Evolutionary conservation across 371 early-diverging fungal genomes (phyloP).

Genomic region (Encephalitozoon intestinalis): DNA sequence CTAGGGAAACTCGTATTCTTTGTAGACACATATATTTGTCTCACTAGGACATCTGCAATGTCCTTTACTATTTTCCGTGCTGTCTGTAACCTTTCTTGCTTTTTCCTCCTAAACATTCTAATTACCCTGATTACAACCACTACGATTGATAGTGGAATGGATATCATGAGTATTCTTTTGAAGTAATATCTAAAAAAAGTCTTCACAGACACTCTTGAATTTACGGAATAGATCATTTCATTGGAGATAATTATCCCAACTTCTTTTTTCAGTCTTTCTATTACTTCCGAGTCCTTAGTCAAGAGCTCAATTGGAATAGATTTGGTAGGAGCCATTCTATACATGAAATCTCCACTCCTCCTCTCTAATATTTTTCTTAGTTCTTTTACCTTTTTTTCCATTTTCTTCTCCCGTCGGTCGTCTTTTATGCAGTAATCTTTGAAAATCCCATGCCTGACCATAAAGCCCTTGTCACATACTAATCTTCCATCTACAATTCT

Average conservation of each 20-base stretch:
- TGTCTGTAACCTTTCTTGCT: not conserved
- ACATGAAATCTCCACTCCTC: constrained; percentile 34
- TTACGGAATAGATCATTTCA: constrained; percentile 9
- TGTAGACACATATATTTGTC: constrained; percentile 40
- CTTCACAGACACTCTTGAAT: constrained; percentile 4
- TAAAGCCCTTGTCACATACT: constrained; percentile 40
- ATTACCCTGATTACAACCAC: constrained; percentile 1
- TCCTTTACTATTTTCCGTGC: constrained; percentile 25
- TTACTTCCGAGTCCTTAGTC: constrained; percentile 5
- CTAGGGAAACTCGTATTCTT: constrained; percentile 21
- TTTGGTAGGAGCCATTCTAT: not conserved
- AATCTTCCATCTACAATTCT: constrained; percentile 13
- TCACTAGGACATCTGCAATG: constrained; percentile 30
- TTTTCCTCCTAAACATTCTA: not conserved
- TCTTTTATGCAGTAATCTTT: constrained; percentile 37
- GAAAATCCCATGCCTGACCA: constrained; percentile 12
- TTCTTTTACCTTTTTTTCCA: not conserved
- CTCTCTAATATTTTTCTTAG: constrained; percentile 26
- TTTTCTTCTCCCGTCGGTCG: not conserved
- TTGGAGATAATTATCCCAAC: constrained; percentile 1
- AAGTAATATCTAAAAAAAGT: constrained; percentile 22
- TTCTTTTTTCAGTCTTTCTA: not conserved
- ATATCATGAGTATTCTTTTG: not conserved
- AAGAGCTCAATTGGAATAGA: not conserved
- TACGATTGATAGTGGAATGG: not conserved